Base-by-base conservation (phyloP, 2,329 filamentous ascomycete species). In the Aspergillus sp. region DNA sequence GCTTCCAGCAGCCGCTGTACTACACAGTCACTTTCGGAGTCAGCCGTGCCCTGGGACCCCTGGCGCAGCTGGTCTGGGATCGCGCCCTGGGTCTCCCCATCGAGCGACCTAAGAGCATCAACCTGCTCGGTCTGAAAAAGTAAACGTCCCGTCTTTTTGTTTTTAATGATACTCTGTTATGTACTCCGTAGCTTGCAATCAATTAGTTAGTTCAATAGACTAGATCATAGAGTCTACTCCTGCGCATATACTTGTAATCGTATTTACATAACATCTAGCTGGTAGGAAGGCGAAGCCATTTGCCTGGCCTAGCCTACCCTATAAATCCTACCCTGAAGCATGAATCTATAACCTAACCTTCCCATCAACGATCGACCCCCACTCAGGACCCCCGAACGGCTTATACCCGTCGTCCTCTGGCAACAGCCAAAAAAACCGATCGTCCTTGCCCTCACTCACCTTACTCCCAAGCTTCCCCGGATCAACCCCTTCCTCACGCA, bases 91-190 rank as follows among this genome's bases (percentile, higher is more conserved):
- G 95, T 54, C 81, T 98, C 72, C 95, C 95, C 11, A 99, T 99
- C 70, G 95, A 99, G 86, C 84, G 93, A 62, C 95, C 95, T 50
- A 99, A 99, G 90, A 96, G 91, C 77, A 96, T 98, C 73, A 95
- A 96, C 78, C 81, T 99, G 56, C 84, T 90, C 75, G 93, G 93
- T 11, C 79, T 99, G 65, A 79, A 96, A 65, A 89, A 93, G 59
- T 72, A 72, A 67, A 19, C 21, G 37, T 3, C 14, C 11, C 2
- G 8, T 19, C 6, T 37, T 14, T 33, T 46, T 14, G 8, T 33
- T 35, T 33, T 40, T 17, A 21, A 53, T 23, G 39, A 53, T 44
- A 53, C 23, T 35, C 31, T 11, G 27, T 19, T 27, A 15, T 52
- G 23, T 52, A 11, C 31, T 44, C 23, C 27, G 50, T 37, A 55